A percentile compares a stretch with the other conserved stretches of the same genome.
Conservation (phyloP, 768 basidiomycete genomes). For the Amanita fuliginea region DNA sequence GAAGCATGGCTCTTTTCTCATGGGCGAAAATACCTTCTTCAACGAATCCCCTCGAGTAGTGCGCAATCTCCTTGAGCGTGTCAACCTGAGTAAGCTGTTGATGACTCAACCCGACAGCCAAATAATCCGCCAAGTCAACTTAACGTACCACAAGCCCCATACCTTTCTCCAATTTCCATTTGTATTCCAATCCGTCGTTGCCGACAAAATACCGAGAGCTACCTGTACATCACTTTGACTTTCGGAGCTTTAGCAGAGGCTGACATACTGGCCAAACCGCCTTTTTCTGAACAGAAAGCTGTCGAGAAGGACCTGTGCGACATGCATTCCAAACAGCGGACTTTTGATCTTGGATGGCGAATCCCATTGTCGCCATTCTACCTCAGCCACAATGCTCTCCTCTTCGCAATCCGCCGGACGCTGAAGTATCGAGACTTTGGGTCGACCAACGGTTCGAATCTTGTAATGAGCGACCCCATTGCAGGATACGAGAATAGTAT, state of each 20-base stretch:
- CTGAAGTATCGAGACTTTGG: slow-evolving; percentile 10
- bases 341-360: slow-evolving; percentile 32
- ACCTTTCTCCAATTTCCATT: slow-evolving; percentile 32
- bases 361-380: slow-evolving; percentile 33
- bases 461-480: slow-evolving; percentile 41
- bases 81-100: slow-evolving; percentile 26
- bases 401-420: slow-evolving; percentile 26
- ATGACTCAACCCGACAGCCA: neutral
- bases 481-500: slow-evolving; percentile 36
- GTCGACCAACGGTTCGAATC: slow-evolving; percentile 22
- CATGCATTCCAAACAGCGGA: slow-evolving; percentile 20
- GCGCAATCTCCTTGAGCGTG: slow-evolving; percentile 30
- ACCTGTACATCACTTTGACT: neutral
- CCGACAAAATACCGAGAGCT: slow-evolving; percentile 41
- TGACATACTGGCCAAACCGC: slow-evolving; percentile 5
- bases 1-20: slow-evolving; percentile 33
- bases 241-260: neutral
- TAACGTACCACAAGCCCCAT: slow-evolving; percentile 29
- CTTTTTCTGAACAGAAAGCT: slow-evolving; percentile 8
- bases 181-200: slow-evolving; percentile 37
- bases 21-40: slow-evolving; percentile 36
- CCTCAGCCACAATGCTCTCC: slow-evolving; percentile 35
- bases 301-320: neutral
- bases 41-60: slow-evolving; percentile 21
- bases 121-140: neutral